Conservation (phyloP, 1,139 yeast species). For the Kodamaea ohmeri region DNA sequence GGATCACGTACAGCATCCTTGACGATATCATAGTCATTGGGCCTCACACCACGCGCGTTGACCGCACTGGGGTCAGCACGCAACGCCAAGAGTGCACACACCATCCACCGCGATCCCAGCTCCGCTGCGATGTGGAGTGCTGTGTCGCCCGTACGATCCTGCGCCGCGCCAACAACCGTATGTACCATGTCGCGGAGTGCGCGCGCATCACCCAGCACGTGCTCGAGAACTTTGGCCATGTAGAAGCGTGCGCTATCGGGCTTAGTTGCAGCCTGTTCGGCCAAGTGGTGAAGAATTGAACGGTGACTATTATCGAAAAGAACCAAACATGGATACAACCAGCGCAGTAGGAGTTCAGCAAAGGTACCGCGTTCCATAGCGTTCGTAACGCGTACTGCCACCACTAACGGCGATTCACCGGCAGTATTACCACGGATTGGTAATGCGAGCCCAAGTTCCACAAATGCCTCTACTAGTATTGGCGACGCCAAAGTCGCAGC, state of each 20-base stretch:
- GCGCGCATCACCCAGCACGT: constrained; percentile 59
- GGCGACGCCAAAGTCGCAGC: constrained; percentile 45
- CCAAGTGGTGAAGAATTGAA: constrained; percentile 39
- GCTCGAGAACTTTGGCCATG: constrained; percentile 71
- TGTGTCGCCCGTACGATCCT: constrained; percentile 77
- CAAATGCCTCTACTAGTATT: constrained; percentile 36
- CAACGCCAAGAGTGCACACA: constrained; percentile 74
- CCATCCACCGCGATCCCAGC: constrained; percentile 77
- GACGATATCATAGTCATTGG: constrained; percentile 79
- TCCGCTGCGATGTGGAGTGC: constrained; percentile 89
- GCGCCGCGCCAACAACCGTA: constrained; percentile 72
- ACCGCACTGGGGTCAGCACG: constrained; percentile 81
- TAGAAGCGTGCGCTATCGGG: constrained; percentile 56
- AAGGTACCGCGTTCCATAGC: constrained; percentile 48
- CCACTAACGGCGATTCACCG: constrained; percentile 44
- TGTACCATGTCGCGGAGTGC: constrained; percentile 61
- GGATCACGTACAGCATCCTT: constrained; percentile 24
- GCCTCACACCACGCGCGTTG: constrained; percentile 82
- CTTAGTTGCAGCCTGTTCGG: constrained; percentile 29
- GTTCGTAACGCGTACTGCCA: constrained; percentile 43
- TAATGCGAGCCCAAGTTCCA: constrained; percentile 36
- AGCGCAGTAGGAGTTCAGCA: constrained; percentile 28
- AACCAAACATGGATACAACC: constrained; percentile 41
- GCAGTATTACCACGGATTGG: constrained; percentile 41
- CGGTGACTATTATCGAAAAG: constrained; percentile 34